Evolutionary conservation across 257 asterid genomes (phyloP).

Genomic region (Nicotiana benthamiana): DNA sequence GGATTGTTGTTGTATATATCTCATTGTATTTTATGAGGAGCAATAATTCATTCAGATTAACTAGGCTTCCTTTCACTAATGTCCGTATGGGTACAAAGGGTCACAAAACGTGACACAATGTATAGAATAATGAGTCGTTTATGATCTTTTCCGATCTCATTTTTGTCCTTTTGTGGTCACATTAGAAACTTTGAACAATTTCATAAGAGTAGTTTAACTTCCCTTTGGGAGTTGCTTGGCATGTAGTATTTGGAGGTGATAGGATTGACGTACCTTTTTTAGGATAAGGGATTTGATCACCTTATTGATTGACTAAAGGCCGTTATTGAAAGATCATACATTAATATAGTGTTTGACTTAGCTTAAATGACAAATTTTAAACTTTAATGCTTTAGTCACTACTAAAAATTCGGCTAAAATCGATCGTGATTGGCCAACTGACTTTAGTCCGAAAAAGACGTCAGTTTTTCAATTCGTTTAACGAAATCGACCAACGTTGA

Average conservation of each 20-base stretch:
- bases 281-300: background rate
- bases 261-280: background rate
- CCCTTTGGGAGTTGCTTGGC: background rate
- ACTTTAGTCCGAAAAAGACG: too few relatives aligned
- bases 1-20: too few relatives aligned
- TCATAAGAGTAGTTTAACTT: constrained; percentile 1
- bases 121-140: background rate
- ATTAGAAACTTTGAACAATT: background rate
- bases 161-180: background rate
- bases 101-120: background rate
- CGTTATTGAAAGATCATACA: background rate
- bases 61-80: background rate
- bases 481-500: too few relatives aligned
- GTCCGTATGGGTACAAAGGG: background rate
- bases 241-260: background rate
- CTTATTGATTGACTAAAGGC: constrained; percentile 3
- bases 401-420: too few relatives aligned
- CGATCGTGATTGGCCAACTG: too few relatives aligned
- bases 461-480: too few relatives aligned
- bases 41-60: background rate
- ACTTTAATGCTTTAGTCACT: background rate
- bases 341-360: too few relatives aligned
- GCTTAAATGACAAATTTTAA: background rate
- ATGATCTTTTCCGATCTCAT: background rate
- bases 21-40: background rate